A percentile compares a stretch with the other conserved stretches of the same genome.
phyloP scores from a whole-genome alignment of 2,329 filamentous ascomycete species.

The Albophoma yamanashiensis region DNA sequence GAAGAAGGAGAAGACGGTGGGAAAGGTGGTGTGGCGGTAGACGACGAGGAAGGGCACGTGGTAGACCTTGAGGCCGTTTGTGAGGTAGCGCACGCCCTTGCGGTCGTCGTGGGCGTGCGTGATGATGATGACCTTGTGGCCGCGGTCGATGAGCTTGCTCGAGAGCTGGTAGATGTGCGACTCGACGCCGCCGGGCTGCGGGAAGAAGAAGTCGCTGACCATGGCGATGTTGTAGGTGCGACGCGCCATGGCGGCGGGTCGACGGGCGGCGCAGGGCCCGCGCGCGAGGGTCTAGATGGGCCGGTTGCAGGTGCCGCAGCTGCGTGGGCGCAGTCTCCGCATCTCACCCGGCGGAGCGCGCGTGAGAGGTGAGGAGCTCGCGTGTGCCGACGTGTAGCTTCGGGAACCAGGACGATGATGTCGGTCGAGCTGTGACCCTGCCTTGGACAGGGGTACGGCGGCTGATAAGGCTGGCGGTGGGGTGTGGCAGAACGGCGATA shows the following conservation, averaged over 20 bases:
- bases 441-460: background rate
- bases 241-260: constrained; percentile 33
- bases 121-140: constrained; percentile 96
- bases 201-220: constrained; percentile 99
- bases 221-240: constrained; percentile 66
- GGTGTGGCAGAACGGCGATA: constrained; percentile 25
- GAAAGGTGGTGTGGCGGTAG: constrained; percentile 86
- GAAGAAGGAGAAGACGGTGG: constrained; percentile 97
- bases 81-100: constrained; percentile 87
- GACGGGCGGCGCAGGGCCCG: constrained; percentile 4
- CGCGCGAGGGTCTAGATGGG: background rate
- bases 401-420: background rate
- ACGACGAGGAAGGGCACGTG: constrained; percentile 94
- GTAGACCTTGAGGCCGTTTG: constrained; percentile 96
- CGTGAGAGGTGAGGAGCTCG: background rate
- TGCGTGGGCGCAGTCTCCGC: background rate
- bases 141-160: constrained; percentile 90
- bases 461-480: constrained; percentile 24
- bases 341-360: background rate
- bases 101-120: constrained; percentile 90
- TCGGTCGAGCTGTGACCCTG: background rate
- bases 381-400: background rate
- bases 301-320: background rate
- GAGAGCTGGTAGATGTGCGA: constrained; percentile 98
- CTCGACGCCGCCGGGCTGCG: constrained; percentile 91